Evolutionary conservation across 495 filamentous ascomycete genomes (phyloP).

Genomic region (Penicillium ucsense): DNA sequence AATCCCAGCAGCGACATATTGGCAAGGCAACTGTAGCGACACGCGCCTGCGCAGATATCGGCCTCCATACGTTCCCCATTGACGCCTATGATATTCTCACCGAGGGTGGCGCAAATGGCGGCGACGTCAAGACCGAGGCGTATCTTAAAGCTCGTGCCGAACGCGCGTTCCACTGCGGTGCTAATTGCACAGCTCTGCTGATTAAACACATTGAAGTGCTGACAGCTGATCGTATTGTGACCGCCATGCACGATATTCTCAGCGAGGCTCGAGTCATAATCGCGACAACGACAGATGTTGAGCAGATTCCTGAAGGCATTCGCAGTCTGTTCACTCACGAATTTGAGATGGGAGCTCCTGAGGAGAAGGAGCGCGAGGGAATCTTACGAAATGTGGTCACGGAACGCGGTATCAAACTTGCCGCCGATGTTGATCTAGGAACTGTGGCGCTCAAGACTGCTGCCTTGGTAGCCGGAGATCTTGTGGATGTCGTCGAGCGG

Average conservation of each 20-base stretch:
- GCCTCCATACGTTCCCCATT: slow-evolving; percentile 79
- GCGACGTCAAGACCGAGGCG: slow-evolving; percentile 87
- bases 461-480: slow-evolving; percentile 85
- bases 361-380: slow-evolving; percentile 85
- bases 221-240: slow-evolving; percentile 79
- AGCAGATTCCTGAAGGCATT: slow-evolving; percentile 83
- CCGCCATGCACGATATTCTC: slow-evolving; percentile 71
- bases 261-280: slow-evolving; percentile 66
- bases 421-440: slow-evolving; percentile 70
- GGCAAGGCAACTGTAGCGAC: slow-evolving; percentile 72
- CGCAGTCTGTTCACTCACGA: slow-evolving; percentile 91
- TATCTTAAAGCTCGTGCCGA: slow-evolving; percentile 81
- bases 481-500: slow-evolving; percentile 89
- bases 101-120: slow-evolving; percentile 74
- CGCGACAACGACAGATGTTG: slow-evolving; percentile 89
- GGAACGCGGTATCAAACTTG: slow-evolving; percentile 60
- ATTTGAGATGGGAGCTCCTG: slow-evolving; percentile 84
- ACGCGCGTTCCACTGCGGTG: slow-evolving; percentile 76
- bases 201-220: slow-evolving; percentile 83
- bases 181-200: slow-evolving; percentile 71
- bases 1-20: slow-evolving; percentile 83
- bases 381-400: slow-evolving; percentile 69
- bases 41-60: slow-evolving; percentile 77
- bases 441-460: slow-evolving; percentile 89
- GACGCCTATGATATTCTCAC: slow-evolving; percentile 90